Evolutionary conservation across 495 filamentous ascomycete genomes (phyloP), one percentile per base, ranked within the genome.

Genomic region (Neurospora tetrasperma): DNA sequence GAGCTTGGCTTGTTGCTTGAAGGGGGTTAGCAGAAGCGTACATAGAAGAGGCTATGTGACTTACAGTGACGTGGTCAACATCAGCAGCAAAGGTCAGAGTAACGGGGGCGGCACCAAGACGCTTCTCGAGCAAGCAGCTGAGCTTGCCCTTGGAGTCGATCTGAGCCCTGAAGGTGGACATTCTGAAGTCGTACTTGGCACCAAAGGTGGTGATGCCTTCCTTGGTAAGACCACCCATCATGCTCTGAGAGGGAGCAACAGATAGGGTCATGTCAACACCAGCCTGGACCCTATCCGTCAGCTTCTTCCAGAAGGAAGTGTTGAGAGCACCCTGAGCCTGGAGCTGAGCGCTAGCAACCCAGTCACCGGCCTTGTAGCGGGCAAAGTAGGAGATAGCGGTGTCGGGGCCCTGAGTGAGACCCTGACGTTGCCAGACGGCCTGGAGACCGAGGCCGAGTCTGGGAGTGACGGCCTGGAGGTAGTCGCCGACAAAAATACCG

Each of bases 181-280:
- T 90, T 73, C 93, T 88, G 90, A 99, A 99, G 79, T 98, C 96
- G 82, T 99, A 99, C 84, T 98, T 99, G 76, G 93, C 94, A 78
- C 96, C 96, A 76, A 98, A 86, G 48, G 94, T 92, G 71, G 96
- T 94, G 69, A 92, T 87, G 62, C 96, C 96, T 76, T 98, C 95
- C 78, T 93, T 93, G 77, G 88, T 88, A 69, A 88, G 79, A 27
- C 88, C 86, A 75, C 89, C 90, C 79, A 92, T 92, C 90, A 96
- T 89, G 66, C 85, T 85, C 16, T 80, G 83, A 42, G 86, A 86
- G 70, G 93, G 93, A 42, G 88, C 87, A 77, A 97, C 90, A 75
- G 92, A 88, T 71, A 99, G 88, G 79, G 95, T 97, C 87, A 96
- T 89, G 75, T 98, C 95, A 74, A 97, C 93, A 82, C 96, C 96